Evolutionary conservation across 768 basidiomycete genomes (phyloP).

Genomic region (Strobilomyces dryophilus): DNA sequence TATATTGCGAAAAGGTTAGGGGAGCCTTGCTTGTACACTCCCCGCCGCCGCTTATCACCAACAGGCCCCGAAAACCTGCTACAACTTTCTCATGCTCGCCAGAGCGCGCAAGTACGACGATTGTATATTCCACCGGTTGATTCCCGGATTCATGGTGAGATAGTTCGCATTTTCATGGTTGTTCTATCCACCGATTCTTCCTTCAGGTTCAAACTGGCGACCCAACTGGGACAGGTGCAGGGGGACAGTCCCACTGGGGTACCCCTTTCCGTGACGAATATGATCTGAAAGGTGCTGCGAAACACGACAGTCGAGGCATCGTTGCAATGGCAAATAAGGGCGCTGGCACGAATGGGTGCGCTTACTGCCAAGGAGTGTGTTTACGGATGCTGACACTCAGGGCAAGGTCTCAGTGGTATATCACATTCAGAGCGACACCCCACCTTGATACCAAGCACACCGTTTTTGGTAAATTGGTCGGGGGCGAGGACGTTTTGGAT

Average conservation of each 20-base stretch:
- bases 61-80: constrained; percentile 96
- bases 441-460: constrained; percentile 93
- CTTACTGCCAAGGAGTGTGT: neutral
- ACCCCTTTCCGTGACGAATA: constrained; percentile 95
- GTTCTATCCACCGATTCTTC: constrained; percentile 1
- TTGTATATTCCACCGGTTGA: constrained; percentile 85
- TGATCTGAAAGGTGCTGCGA: constrained; percentile 82
- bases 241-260: constrained; percentile 92
- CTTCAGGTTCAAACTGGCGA: constrained; percentile 94
- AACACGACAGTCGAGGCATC: constrained; percentile 79
- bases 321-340: constrained; percentile 97
- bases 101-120: constrained; percentile 87
- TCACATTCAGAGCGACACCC: constrained; percentile 80
- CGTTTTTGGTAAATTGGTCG: constrained; percentile 95
- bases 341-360: constrained; percentile 78
- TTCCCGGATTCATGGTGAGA: constrained; percentile 91
- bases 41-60: neutral
- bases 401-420: constrained; percentile 83
- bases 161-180: neutral
- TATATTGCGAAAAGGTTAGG: constrained; percentile 82
- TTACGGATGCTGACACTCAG: neutral
- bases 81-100: constrained; percentile 96
- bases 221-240: constrained; percentile 92
- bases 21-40: neutral
- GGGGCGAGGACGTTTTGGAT: constrained; percentile 87